Percentiles rank a stretch among this genome's conserved stretches.
Evolutionary conservation across 345 rosid species (phyloP).

Genomic region (Hypericum androsaemum): DNA sequence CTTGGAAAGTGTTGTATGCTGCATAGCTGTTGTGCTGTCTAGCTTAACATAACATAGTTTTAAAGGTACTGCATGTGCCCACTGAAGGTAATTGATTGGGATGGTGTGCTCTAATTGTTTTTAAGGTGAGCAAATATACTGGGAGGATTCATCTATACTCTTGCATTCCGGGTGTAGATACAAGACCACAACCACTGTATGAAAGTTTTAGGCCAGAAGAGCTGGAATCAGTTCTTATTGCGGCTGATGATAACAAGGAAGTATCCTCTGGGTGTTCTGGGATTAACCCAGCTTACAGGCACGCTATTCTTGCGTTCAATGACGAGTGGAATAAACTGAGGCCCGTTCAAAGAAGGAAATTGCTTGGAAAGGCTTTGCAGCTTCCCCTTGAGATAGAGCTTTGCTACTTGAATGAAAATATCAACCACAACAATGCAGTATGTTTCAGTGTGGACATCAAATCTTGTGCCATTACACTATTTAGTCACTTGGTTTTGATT

Average conservation of each 20-base stretch:
- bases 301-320: constrained; percentile 45
- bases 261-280: constrained; percentile 19
- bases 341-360: constrained; percentile 67
- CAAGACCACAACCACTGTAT: constrained; percentile 70
- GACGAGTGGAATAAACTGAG: constrained; percentile 72
- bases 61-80: too few species aligned
- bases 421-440: constrained; percentile 58
- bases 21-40: too few species aligned
- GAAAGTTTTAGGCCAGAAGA: constrained; percentile 81
- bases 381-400: constrained; percentile 76
- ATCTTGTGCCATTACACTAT: too few species aligned
- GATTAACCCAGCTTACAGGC: constrained; percentile 29
- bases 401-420: constrained; percentile 73
- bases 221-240: constrained; percentile 31
- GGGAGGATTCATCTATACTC: constrained; percentile 85
- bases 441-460: constrained; percentile 6
- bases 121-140: constrained; percentile 82
- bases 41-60: too few species aligned
- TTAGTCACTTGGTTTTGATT: neutral
- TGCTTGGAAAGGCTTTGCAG: constrained; percentile 80
- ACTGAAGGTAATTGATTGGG: too few species aligned
- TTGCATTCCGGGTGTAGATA: constrained; percentile 57
- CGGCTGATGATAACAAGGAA: constrained; percentile 22
- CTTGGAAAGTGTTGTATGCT: too few species aligned
- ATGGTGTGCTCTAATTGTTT: constrained; percentile 14